Percentiles rank a stretch among this genome's conserved stretches.
phyloP scores from a whole-genome alignment of 2,329 filamentous ascomycete genomes.

The Clonostachys chloroleuca region DNA sequence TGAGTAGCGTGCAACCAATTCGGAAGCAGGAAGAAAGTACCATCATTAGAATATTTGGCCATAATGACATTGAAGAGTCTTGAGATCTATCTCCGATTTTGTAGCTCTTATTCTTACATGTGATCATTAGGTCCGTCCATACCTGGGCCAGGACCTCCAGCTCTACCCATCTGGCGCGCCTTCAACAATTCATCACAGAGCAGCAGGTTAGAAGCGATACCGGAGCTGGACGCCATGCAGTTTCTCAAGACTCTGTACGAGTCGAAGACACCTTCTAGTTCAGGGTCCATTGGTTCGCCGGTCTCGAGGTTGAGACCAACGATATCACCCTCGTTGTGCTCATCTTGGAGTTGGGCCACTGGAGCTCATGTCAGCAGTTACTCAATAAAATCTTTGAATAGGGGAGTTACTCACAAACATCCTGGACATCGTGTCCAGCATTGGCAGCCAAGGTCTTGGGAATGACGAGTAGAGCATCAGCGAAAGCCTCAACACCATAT shows the following conservation, averaged over 20 bases:
- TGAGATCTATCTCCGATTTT: neutral
- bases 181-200: conserved; percentile 97
- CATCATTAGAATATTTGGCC: too few relatives aligned
- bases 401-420: conserved; percentile 62
- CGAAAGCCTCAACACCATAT: conserved; percentile 91
- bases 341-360: conserved; percentile 87
- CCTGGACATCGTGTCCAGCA: conserved; percentile 93
- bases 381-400: neutral
- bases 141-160: conserved; percentile 57
- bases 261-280: conserved; percentile 88
- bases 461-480: conserved; percentile 90
- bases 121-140: conserved; percentile 58
- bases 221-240: conserved; percentile 86
- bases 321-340: conserved; percentile 75
- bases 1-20: too few relatives aligned
- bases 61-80: neutral
- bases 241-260: conserved; percentile 94
- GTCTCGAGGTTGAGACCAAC: conserved; percentile 84
- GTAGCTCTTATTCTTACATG: conserved; percentile 35
- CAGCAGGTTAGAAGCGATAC: conserved; percentile 91
- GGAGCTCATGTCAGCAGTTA: conserved; percentile 3
- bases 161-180: conserved; percentile 86
- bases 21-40: too few relatives aligned
- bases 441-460: conserved; percentile 97
- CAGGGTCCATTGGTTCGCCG: conserved; percentile 92